A percentile compares a stretch with the other conserved stretches of the same genome.
phyloP scores from a whole-genome alignment of 176 grass and related monocot species.

The Hordeum marinum region DNA sequence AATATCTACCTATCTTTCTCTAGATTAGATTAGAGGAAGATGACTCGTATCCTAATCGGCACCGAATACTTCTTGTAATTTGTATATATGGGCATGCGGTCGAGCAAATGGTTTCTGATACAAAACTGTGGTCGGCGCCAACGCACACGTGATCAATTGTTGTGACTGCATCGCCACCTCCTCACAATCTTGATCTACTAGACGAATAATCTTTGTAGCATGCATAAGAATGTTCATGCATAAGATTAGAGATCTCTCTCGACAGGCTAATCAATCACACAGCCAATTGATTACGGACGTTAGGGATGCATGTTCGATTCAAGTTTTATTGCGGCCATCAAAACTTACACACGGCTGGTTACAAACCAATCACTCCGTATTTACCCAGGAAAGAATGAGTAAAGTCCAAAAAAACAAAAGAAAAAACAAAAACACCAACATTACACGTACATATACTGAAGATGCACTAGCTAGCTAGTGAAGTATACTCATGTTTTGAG shows the following conservation, averaged over 20 bases:
- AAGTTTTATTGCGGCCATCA: slow-evolving; percentile 16
- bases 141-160: neutral
- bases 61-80: neutral
- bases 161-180: neutral
- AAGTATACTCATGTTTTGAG: neutral
- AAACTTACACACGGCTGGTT: slow-evolving; percentile 9
- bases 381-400: slow-evolving; percentile 33
- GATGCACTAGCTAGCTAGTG: neutral
- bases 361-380: slow-evolving; percentile 33
- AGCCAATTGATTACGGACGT: too few species aligned
- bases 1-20: neutral
- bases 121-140: neutral
- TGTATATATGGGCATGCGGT: neutral
- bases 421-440: neutral
- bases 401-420: neutral
- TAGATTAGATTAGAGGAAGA: neutral
- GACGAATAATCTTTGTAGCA: too few species aligned
- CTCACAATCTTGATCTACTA: neutral
- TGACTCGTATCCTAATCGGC: neutral
- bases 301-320: neutral
- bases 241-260: neutral
- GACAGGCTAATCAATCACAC: neutral
- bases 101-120: neutral
- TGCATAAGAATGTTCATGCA: neutral
- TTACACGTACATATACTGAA: neutral